Evolutionary conservation across 768 basidiomycete species (phyloP).

Genomic region (Kwoniella pini): DNA sequence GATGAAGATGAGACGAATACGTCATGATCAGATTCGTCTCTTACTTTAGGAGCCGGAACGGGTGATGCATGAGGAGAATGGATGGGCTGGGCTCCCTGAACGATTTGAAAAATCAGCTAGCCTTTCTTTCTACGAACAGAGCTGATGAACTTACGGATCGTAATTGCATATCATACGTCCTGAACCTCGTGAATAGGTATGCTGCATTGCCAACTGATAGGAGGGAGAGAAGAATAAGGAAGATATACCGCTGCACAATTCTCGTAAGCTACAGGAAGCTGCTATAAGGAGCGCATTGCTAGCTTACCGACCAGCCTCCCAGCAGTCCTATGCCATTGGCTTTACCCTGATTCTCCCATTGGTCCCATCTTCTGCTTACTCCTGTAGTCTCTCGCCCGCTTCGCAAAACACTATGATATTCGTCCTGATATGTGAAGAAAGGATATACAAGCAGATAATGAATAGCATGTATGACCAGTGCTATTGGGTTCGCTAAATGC

Average conservation of each 20-base stretch:
- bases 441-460: slow-evolving; percentile 43
- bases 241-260: slow-evolving; percentile 25
- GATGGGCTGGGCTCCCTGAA: slow-evolving; percentile 35
- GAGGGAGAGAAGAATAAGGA: slow-evolving; percentile 28
- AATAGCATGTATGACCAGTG: slow-evolving; percentile 29
- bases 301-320: slow-evolving; percentile 37
- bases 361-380: slow-evolving; percentile 33
- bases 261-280: too few species aligned
- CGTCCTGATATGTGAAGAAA: slow-evolving; percentile 27
- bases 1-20: slow-evolving; percentile 10
- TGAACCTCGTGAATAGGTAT: slow-evolving; percentile 50
- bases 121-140: background rate
- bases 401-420: slow-evolving; percentile 30
- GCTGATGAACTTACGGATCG: slow-evolving; percentile 34
- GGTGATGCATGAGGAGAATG: slow-evolving; percentile 48
- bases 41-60: slow-evolving; percentile 31
- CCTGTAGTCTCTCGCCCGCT: slow-evolving; percentile 17
- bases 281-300: too few species aligned
- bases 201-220: slow-evolving; percentile 43
- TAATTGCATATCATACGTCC: slow-evolving; percentile 52
- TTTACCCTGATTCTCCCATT: slow-evolving; percentile 35
- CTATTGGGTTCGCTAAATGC: slow-evolving; percentile 41
- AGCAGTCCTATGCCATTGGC: slow-evolving; percentile 12
- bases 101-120: background rate
- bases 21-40: slow-evolving; percentile 15